Conservation (phyloP, 1,284 basidiomycete species). For the Ustilago vetiveriae region DNA sequence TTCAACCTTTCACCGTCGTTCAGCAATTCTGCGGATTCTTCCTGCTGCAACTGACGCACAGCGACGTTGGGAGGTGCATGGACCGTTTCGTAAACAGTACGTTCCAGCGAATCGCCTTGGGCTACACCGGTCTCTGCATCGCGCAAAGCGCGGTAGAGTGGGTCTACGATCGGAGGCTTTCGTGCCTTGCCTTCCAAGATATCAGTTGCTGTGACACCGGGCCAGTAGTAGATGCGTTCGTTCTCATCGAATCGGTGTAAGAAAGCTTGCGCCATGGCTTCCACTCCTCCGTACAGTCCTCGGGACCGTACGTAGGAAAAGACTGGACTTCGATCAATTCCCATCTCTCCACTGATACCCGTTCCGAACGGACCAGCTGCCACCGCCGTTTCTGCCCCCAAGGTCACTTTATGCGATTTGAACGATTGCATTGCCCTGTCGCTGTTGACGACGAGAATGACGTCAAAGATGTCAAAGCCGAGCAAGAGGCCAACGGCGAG, state of each 20-base stretch:
- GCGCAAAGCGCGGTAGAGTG: slow-evolving; percentile 68
- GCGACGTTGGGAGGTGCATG: slow-evolving; percentile 33
- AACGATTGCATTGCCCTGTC: slow-evolving; percentile 71
- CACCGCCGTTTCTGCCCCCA: slow-evolving; percentile 71
- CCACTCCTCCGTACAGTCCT: slow-evolving; percentile 65
- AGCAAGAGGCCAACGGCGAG: slow-evolving; percentile 65
- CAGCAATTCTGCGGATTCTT: slow-evolving; percentile 44
- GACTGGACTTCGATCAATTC: slow-evolving; percentile 64
- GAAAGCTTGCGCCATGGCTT: slow-evolving; percentile 62
- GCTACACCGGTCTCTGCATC: slow-evolving; percentile 72
- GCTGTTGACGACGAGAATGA: slow-evolving; percentile 69
- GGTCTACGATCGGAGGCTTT: slow-evolving; percentile 69
- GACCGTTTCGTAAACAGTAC: slow-evolving; percentile 49
- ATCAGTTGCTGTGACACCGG: slow-evolving; percentile 57
- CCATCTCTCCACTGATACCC: slow-evolving; percentile 70
- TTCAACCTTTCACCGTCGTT: slow-evolving; percentile 61
- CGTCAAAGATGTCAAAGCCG: slow-evolving; percentile 63
- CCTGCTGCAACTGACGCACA: slow-evolving; percentile 19
- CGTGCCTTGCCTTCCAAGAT: slow-evolving; percentile 61
- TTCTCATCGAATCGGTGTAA: slow-evolving; percentile 64
- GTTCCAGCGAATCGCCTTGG: slow-evolving; percentile 67
- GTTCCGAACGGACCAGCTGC: slow-evolving; percentile 71
- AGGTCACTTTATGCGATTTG: slow-evolving; percentile 70
- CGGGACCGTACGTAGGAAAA: slow-evolving; percentile 66
- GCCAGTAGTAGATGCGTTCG: slow-evolving; percentile 65